Base-by-base conservation (phyloP, 179 eudicot genomes). In the Silene noctiflora region DNA sequence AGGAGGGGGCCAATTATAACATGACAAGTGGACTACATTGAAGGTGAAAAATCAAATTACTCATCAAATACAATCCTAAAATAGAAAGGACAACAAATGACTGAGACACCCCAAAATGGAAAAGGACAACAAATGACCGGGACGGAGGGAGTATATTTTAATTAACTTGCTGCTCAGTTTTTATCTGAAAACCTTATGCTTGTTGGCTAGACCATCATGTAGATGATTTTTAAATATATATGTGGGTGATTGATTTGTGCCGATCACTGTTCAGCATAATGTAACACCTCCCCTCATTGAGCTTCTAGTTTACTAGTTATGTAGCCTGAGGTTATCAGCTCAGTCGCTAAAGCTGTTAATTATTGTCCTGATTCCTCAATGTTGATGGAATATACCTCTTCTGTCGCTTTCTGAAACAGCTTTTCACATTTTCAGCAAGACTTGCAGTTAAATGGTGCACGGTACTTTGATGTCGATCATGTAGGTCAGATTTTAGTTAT, bases 391-490 rank as follows among this genome's bases (percentile, higher is more conserved):
- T 56, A 77, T 78, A 17, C 55, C 48, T 53, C 5, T 51, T 74
- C 19, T 20, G 22, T 62, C 35, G 46, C 6, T 53, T 42, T 53
- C 31, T 71, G 29, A 19, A 31, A 6, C 61, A 29, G 25, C 8
- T 67, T 72, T 51, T 35, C 21, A 39, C 35, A 76, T 20, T 75
- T 83, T 72, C 76, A 94, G 98, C 79, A 81, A 71, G 95, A 88
- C 72, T 68, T 86, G 71, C 86, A 31, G 71, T 66, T 91, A 71
- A 89, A 87, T 72, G 97, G 95, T 70, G 97, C 90, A 39, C 88
- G 93, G 27, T 75, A 79, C 75, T 86, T 94, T 84, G 98, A 93
- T 70, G 73, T 89, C 67, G 97, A 93, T 87, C 83, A 87, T 77
- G 73, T 81, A 61, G 79, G 80, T 82, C 81, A 89, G 77, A 67